phyloP scores from a whole-genome alignment of 306 rosid genomes.

The Dalbergia cultrata region DNA sequence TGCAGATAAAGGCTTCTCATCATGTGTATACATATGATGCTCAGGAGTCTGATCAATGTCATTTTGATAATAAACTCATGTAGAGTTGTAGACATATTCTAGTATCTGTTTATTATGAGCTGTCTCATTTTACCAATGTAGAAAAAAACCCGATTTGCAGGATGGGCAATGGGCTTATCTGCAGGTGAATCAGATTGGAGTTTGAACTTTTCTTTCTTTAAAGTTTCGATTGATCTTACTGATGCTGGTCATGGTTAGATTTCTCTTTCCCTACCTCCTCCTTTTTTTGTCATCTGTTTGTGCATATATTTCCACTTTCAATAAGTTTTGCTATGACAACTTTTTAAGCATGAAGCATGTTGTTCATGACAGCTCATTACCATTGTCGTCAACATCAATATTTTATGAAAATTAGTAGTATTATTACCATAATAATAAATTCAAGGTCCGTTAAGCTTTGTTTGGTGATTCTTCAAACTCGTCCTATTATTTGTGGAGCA shows the following conservation, averaged over 20 bases:
- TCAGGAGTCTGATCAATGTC: conserved; percentile 15
- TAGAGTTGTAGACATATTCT: conserved; percentile 22
- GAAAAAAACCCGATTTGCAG: conserved; percentile 56
- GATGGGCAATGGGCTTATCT: conserved; percentile 91
- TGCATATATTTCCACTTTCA: conserved; percentile 10
- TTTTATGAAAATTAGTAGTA: neutral
- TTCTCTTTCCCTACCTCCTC: conserved; percentile 3
- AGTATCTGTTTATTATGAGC: conserved; percentile 19
- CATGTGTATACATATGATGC: conserved; percentile 20
- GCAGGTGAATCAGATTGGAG: conserved; percentile 79
- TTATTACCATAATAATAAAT: neutral
- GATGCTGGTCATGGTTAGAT: conserved; percentile 92
- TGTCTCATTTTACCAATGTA: conserved; percentile 33
- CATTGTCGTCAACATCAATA: neutral
- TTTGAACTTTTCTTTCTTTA: conserved; percentile 80
- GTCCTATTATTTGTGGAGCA: conserved; percentile 65
- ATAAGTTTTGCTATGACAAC: conserved; percentile 17
- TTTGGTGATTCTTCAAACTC: conserved; percentile 40
- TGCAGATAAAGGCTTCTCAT: conserved; percentile 2
- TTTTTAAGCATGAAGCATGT: conserved; percentile 15
- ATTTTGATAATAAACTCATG: conserved; percentile 10
- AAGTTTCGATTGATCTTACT: conserved; percentile 85
- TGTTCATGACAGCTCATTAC: conserved; percentile 15
- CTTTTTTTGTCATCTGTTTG: conserved; percentile 30
- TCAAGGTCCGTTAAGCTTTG: conserved; percentile 2